A percentile compares a stretch with the other conserved stretches of the same genome.
These are phyloP conservation scores for Ceratocystiopsis minuta DNA, from an alignment of 2,329 filamentous ascomycete genomes.

Conservation along the genomic window DNA sequence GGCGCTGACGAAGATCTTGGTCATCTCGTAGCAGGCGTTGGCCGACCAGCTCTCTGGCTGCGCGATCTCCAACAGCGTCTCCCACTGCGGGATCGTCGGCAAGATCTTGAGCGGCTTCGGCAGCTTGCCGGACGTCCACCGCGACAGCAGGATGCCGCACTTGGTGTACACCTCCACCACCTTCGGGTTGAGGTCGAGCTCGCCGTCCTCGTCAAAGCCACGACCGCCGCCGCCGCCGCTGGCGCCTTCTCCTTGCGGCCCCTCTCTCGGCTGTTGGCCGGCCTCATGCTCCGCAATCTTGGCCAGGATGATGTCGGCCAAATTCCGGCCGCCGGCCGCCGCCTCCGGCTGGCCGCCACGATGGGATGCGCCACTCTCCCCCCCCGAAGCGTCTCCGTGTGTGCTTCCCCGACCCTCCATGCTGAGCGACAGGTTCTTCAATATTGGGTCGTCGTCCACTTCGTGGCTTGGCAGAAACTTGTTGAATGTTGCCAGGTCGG, in stretches of 20 bases:
- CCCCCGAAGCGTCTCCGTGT: conserved; percentile 15
- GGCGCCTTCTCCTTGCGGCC: conserved; percentile 3
- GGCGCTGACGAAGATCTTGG: conserved; percentile 76
- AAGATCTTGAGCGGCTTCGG: conserved; percentile 97
- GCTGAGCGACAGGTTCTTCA: conserved; percentile 31
- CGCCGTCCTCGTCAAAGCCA: conserved; percentile 38
- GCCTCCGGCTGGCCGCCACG: conserved; percentile 15
- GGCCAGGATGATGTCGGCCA: conserved; percentile 82
- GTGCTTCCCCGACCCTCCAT: no score
- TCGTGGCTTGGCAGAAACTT: conserved; percentile 57
- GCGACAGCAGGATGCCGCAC: conserved; percentile 67
- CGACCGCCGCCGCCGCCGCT: not conserved
- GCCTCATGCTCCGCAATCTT: conserved; percentile 90
- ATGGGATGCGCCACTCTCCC: no score
- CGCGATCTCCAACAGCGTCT: conserved; percentile 17
- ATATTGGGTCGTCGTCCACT: conserved; percentile 53
- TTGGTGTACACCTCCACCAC: conserved; percentile 90
- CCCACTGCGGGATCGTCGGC: conserved; percentile 76
- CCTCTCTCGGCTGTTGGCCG: not conserved
- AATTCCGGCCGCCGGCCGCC: conserved; percentile 39
- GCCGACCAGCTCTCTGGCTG: conserved; percentile 52
- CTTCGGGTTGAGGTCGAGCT: conserved; percentile 65
- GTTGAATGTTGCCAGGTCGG: conserved; percentile 78
- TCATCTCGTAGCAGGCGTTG: conserved; percentile 72
- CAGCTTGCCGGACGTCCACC: conserved; percentile 83